Evolutionary conservation across 148 eudicot genomes (phyloP).

Genomic region (Chenopodium quinoa): DNA sequence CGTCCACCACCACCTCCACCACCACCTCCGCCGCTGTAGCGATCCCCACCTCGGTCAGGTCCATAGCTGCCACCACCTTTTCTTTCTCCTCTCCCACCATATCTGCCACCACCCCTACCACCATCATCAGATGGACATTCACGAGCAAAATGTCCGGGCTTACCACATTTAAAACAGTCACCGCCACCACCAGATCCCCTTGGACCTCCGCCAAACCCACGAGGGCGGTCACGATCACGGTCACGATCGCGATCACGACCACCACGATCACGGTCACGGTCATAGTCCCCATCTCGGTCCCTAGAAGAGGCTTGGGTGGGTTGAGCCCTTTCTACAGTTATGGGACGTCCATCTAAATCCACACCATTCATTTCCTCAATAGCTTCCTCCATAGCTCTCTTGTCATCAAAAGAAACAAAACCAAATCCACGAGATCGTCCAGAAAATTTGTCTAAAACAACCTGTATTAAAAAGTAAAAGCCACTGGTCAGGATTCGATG

Average conservation of each 20-base stretch:
- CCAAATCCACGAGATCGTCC: conserved; percentile 99
- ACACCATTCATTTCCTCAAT: conserved; percentile 88
- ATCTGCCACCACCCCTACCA: conserved; percentile 75
- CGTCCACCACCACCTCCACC: conserved; percentile 68
- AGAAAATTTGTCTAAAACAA: conserved; percentile 77
- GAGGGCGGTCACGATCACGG: conserved; percentile 37
- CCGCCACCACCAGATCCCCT: conserved; percentile 69
- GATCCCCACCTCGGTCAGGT: conserved; percentile 43
- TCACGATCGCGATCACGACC: conserved; percentile 51
- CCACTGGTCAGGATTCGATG: neutral
- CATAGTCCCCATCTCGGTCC: conserved; percentile 64
- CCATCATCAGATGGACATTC: conserved; percentile 82
- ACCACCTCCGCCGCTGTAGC: conserved; percentile 52
- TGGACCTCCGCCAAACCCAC: conserved; percentile 67
- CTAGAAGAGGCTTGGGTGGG: conserved; percentile 63
- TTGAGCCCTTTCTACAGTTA: conserved; percentile 94
- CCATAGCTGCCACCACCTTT: conserved; percentile 60
- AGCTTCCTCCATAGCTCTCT: conserved; percentile 92
- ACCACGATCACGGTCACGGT: conserved; percentile 60
- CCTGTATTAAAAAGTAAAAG: conserved; percentile 34
- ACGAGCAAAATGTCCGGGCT: conserved; percentile 63
- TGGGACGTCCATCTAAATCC: conserved; percentile 84
- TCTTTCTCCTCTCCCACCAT: conserved; percentile 66
- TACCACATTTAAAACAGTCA: conserved; percentile 53
- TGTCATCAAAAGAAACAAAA: conserved; percentile 87